Conservation (phyloP, 805 yeast genomes). For the Candida corydali region DNA sequence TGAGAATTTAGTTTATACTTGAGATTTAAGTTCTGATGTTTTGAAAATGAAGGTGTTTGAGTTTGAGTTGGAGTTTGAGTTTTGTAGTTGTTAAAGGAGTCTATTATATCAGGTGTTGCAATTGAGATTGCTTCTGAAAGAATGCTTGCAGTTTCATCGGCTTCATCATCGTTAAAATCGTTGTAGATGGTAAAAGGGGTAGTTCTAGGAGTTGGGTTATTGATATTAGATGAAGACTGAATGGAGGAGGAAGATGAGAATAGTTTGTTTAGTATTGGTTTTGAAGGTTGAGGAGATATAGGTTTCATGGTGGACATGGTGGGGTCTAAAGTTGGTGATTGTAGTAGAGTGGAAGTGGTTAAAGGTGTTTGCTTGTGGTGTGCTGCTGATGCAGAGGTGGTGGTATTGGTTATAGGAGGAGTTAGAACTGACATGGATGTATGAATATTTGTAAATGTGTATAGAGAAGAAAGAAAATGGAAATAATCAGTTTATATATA, state of each 20-base stretch:
- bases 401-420: background rate
- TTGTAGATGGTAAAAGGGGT: background rate
- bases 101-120: constrained; percentile 1
- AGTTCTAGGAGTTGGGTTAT: constrained; percentile 5
- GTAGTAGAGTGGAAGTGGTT: background rate
- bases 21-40: background rate
- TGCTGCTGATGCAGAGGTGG: too few relatives aligned
- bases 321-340: background rate
- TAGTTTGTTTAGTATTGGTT: background rate
- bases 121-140: constrained; percentile 5
- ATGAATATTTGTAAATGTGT: too few relatives aligned
- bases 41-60: background rate
- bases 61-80: background rate
- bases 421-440: background rate
- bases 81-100: background rate
- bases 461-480: background rate
- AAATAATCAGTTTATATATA: too few relatives aligned
- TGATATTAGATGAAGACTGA: background rate
- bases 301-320: too few relatives aligned
- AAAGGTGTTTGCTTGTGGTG: background rate
- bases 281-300: constrained; percentile 8
- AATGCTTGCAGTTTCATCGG: constrained; percentile 5
- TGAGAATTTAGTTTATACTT: background rate
- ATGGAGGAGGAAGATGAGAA: background rate
- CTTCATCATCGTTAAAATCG: constrained; percentile 1